Conservation (phyloP, 192 early-diverging fungal genomes). For the Allomyces javanicus region DNA sequence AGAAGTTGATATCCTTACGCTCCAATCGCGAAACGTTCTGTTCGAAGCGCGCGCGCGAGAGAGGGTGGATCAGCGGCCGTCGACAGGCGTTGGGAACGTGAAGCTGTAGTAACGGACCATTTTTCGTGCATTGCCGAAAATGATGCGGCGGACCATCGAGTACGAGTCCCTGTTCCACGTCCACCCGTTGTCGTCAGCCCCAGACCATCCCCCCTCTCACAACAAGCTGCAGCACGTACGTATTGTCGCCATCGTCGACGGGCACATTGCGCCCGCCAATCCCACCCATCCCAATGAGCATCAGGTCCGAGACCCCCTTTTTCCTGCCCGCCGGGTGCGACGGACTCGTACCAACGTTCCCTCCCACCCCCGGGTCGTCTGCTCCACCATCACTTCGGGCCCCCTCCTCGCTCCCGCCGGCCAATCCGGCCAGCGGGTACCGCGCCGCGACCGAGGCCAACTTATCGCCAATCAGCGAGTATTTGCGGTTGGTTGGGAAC, state of each 20-base stretch:
- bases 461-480: neutral
- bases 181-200: too few species aligned
- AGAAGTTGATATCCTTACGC: slow-evolving; percentile 14
- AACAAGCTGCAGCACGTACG: neutral
- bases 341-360: too few species aligned
- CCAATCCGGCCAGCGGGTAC: too few species aligned
- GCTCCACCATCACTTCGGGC: too few species aligned
- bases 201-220: too few species aligned
- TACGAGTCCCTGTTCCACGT: neutral
- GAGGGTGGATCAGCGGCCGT: neutral
- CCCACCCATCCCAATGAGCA: neutral
- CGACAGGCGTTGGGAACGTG: neutral
- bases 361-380: too few species aligned
- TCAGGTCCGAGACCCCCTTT: neutral
- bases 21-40: slow-evolving; percentile 19
- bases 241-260: neutral
- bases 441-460: too few species aligned
- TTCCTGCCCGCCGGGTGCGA: too few species aligned
- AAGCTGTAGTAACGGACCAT: neutral
- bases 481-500: neutral
- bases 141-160: neutral
- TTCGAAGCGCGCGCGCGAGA: too few species aligned
- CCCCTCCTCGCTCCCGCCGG: too few species aligned
- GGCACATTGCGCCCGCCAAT: neutral
- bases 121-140: neutral